These are phyloP conservation scores for Albophoma yamanashiensis DNA, from an alignment of 2,329 filamentous ascomycete genomes.

Conservation along the genomic window DNA sequence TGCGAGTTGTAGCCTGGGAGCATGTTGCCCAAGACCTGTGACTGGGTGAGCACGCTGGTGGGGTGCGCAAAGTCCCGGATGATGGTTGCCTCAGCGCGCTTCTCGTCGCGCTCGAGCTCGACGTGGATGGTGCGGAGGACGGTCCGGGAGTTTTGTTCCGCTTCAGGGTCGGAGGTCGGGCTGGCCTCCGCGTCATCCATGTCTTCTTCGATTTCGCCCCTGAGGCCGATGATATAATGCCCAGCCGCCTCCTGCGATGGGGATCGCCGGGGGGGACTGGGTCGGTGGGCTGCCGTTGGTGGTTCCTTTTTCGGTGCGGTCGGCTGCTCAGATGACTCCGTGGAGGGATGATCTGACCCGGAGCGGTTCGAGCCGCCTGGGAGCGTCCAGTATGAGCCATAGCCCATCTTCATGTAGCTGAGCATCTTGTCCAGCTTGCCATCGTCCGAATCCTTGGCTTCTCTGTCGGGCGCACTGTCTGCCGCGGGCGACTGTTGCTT, in stretches of 20 bases:
- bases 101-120: constrained; percentile 40
- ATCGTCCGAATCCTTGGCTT: constrained; percentile 14
- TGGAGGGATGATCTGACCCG: background rate
- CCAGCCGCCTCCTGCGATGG: constrained; percentile 24
- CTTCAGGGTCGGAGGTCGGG: constrained; percentile 17
- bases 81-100: constrained; percentile 31
- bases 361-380: constrained; percentile 14
- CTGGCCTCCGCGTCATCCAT: constrained; percentile 18
- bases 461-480: background rate
- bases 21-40: constrained; percentile 22
- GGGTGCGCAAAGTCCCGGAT: constrained; percentile 33
- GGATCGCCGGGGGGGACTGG: constrained; percentile 5
- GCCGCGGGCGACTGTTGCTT: background rate
- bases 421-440: constrained; percentile 44
- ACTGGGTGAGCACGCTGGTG: constrained; percentile 18
- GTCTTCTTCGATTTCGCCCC: constrained; percentile 48
- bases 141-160: constrained; percentile 40
- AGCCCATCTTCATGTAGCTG: constrained; percentile 55
- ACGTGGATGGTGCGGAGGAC: constrained; percentile 57
- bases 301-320: background rate
- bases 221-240: constrained; percentile 57
- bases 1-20: constrained; percentile 25
- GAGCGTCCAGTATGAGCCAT: constrained; percentile 55
- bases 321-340: background rate
- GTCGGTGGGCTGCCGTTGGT: background rate